A percentile compares a stretch with the other conserved stretches of the same genome.
Conservation (phyloP, 306 rosid genomes). For the Quillaja saponaria region DNA sequence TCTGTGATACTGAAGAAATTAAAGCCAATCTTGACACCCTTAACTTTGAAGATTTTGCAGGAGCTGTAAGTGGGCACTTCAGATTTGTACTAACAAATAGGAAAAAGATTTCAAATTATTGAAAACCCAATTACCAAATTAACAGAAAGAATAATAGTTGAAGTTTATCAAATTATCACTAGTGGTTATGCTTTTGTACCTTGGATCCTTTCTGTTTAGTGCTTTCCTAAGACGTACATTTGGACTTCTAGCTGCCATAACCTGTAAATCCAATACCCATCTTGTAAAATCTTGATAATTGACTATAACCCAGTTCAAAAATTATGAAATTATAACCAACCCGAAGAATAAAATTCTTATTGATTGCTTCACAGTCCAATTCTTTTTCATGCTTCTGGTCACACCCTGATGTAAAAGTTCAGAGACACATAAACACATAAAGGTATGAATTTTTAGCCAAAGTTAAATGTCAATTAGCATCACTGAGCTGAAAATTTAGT, state of each 20-base stretch:
- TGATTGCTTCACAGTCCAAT: constrained; percentile 67
- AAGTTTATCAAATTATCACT: not conserved
- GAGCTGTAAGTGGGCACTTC: constrained; percentile 86
- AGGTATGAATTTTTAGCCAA: not conserved
- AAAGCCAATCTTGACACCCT: constrained; percentile 71
- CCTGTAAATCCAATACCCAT: constrained; percentile 45
- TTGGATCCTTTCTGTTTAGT: constrained; percentile 41
- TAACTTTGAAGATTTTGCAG: constrained; percentile 66
- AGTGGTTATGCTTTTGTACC: constrained; percentile 38
- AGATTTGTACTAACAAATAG: constrained; percentile 40
- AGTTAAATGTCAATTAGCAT: not conserved
- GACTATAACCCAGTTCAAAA: constrained; percentile 16
- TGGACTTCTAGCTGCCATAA: constrained; percentile 98
- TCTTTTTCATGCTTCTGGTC: constrained; percentile 84
- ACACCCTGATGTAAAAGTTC: constrained; percentile 56
- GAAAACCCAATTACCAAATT: not conserved
- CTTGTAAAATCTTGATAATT: constrained; percentile 11
- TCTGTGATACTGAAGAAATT: constrained; percentile 65
- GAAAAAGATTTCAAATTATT: constrained; percentile 1
- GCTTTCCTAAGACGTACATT: constrained; percentile 65
- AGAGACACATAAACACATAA: not conserved
- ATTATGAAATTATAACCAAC: constrained; percentile 40
- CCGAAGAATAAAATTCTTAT: constrained; percentile 82
- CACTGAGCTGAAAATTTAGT: not conserved
- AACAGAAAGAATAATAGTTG: not conserved